Base-by-base conservation (phyloP, 345 rosid genomes). In the Gossypium australe region DNA sequence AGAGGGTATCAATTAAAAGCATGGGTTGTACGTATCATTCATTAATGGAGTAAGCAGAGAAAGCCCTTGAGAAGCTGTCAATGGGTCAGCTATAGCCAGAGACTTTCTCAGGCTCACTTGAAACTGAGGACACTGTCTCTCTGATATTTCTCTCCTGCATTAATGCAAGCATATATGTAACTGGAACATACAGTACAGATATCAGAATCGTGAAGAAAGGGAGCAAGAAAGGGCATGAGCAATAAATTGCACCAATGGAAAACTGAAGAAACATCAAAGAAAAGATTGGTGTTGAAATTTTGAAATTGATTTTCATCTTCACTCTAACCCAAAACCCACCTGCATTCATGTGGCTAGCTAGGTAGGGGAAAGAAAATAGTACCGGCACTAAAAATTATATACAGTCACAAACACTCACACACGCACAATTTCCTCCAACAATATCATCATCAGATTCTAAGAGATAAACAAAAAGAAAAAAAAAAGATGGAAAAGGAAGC, bases 321-420 rank as follows among this genome's bases (percentile, higher is more conserved):
- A 60, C 73, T 79, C 77, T 81, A 79, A 81, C 79, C 85, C 71
- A 75, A 80, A 83, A 63, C 67, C 78, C 86, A 79, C 80, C 77
- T 79, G 83, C 85, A 80, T 82, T 84, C 73, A 82, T 80, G 77
- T 69, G 72, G 79, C 78, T 77, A 74, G 62, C 41, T 34, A 34
- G 41, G 41, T 34, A 34, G 41, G 41, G 41, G 7, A 34, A 74
- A 73, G 56, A 76, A 71, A 75, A 82, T 29, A 81, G 58, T 76
- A 77, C 74, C 67, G 78, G 77, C 62, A 84, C 80, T 75, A 69
- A 81, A 34, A 83, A 55, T 65, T 82, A 81, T 85, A 87, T 85
- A 82, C 25, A 70, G 74, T 48, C 81, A 77, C 86, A 79, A 77
- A 82, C 84, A 83, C 83, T 70, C 84, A 77, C 79, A 79, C 79